phyloP scores from a whole-genome alignment of 2,329 filamentous ascomycete genomes.

The Sphaerulina populicola region DNA sequence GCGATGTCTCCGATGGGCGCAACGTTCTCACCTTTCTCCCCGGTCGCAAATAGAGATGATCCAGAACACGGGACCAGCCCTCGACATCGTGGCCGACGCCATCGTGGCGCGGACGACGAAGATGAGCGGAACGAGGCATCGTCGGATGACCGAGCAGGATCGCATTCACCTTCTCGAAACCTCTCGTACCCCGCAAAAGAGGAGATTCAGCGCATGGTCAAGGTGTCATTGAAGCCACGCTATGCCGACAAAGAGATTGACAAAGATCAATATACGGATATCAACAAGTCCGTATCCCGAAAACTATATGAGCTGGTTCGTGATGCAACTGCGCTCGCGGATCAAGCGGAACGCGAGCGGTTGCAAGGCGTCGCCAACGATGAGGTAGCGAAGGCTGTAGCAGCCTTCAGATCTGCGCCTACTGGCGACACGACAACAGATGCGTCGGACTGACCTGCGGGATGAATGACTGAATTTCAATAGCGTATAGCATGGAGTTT shows the following conservation, averaged over 20 bases:
- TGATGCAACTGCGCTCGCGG: slow-evolving; percentile 46
- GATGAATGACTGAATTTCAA: background rate
- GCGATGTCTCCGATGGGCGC: slow-evolving; percentile 56
- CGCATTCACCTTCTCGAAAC: slow-evolving; percentile 30
- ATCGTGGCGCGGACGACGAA: slow-evolving; percentile 20
- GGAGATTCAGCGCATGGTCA: slow-evolving; percentile 81
- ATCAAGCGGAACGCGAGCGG: slow-evolving; percentile 56
- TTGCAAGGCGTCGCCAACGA: slow-evolving; percentile 70
- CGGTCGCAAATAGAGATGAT: slow-evolving; percentile 30
- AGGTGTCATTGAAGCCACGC: slow-evolving; percentile 68
- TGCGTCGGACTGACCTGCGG: slow-evolving; percentile 3
- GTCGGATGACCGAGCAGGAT: slow-evolving; percentile 11
- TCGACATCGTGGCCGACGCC: slow-evolving; percentile 19
- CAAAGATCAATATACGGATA: slow-evolving; percentile 82
- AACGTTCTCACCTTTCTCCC: slow-evolving; percentile 62
- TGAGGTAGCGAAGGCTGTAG: slow-evolving; percentile 69
- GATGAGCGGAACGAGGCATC: slow-evolving; percentile 23
- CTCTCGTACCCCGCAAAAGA: slow-evolving; percentile 79
- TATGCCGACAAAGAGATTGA: slow-evolving; percentile 73
- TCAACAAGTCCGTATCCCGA: slow-evolving; percentile 83
- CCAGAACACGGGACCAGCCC: slow-evolving; percentile 6
- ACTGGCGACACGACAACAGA: slow-evolving; percentile 7
- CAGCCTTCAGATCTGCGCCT: slow-evolving; percentile 22
- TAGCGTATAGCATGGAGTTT: slow-evolving; percentile 6
- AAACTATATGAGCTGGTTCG: slow-evolving; percentile 68